Conservation (phyloP, 2,329 filamentous ascomycete species). For the Boeremia exigua region DNA sequence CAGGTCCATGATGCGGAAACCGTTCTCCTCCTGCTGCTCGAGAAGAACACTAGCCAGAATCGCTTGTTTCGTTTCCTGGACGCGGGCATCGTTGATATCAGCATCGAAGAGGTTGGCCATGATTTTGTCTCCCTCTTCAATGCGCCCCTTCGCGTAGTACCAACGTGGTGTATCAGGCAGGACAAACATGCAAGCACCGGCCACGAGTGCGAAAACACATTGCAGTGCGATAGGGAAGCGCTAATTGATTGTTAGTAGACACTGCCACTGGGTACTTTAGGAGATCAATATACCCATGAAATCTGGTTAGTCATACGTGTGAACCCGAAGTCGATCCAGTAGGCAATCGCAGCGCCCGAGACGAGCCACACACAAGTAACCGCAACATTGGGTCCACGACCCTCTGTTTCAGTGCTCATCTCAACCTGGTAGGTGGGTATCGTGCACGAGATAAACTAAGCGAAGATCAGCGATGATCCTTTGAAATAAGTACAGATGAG, state of each 20-base stretch:
- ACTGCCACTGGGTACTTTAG: too few species aligned
- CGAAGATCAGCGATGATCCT: too few species aligned
- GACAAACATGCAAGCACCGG: conserved; percentile 52
- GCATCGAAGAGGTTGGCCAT: conserved; percentile 48
- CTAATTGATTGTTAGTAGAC: too few species aligned
- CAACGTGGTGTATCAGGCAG: conserved; percentile 54
- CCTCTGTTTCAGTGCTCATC: conserved; percentile 22
- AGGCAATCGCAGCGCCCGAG: conserved; percentile 53
- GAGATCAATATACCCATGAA: conserved; percentile 41
- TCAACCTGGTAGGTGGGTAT: conserved; percentile 29
- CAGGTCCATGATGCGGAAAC: conserved; percentile 33
- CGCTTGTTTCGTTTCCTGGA: conserved; percentile 26
- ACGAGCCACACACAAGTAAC: conserved; percentile 57
- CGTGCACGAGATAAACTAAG: conserved; percentile 52
- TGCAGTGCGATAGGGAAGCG: conserved; percentile 56
- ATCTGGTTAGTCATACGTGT: conserved; percentile 50
- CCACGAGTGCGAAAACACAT: conserved; percentile 54
- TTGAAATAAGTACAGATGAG: too few species aligned
- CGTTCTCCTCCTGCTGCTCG: conserved; percentile 33
- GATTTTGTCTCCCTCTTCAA: conserved; percentile 54
- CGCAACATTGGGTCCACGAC: conserved; percentile 50
- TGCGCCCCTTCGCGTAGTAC: conserved; percentile 51
- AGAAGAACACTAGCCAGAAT: conserved; percentile 36
- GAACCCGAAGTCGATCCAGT: conserved; percentile 59
- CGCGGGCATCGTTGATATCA: conserved; percentile 26